Conservation (phyloP, 1,284 basidiomycete species). For the Gymnopus androsaceus region DNA sequence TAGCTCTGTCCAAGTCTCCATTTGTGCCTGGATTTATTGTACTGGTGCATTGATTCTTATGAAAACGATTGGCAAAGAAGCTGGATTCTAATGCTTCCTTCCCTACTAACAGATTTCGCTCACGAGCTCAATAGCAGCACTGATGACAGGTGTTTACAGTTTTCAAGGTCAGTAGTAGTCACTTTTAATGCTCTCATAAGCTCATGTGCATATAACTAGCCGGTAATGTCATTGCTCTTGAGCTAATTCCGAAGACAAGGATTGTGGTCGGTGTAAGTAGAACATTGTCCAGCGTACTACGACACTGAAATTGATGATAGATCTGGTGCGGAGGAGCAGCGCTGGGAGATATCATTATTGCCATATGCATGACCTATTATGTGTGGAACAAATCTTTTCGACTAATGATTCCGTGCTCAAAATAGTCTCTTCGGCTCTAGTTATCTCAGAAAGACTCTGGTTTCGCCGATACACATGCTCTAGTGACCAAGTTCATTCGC, state of each 20-base stretch:
- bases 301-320: slow-evolving; percentile 13
- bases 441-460: slow-evolving; percentile 30
- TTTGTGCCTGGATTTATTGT: slow-evolving; percentile 24
- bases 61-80: too few relatives aligned
- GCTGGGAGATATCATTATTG: slow-evolving; percentile 32
- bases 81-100: neutral
- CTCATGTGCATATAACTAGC: neutral
- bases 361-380: slow-evolving; percentile 31
- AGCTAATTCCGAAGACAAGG: neutral
- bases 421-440: neutral
- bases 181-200: neutral
- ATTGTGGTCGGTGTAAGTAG: slow-evolving; percentile 3
- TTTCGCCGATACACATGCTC: slow-evolving; percentile 25
- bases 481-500: slow-evolving; percentile 28
- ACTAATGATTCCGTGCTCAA: too few relatives aligned
- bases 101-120: neutral
- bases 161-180: neutral
- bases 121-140: neutral
- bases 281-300: neutral
- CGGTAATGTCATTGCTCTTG: neutral
- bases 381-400: too few relatives aligned
- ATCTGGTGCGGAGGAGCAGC: slow-evolving; percentile 33
- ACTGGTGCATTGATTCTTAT: slow-evolving; percentile 8
- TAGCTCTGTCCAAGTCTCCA: slow-evolving; percentile 23
- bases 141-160: slow-evolving; percentile 5